Conservation (phyloP, 495 filamentous ascomycete genomes). For the Aspergillus funiculosus region DNA sequence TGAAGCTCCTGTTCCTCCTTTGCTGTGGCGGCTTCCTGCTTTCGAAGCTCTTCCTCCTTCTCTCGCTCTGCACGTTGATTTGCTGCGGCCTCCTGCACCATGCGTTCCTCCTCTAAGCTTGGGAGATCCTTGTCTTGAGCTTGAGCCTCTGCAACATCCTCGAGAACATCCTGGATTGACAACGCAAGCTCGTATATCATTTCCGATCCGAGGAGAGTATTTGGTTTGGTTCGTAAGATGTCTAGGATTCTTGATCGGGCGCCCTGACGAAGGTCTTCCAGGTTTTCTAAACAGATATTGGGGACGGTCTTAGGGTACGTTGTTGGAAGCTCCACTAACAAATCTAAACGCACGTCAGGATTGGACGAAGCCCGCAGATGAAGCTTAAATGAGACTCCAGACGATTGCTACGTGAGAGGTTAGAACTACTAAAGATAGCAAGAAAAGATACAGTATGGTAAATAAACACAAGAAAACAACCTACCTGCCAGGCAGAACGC, state of each 20-base stretch:
- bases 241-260: conserved; percentile 62
- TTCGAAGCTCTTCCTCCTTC: conserved; percentile 46
- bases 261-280: conserved; percentile 57
- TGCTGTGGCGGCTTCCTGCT: conserved; percentile 49
- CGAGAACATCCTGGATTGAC: conserved; percentile 77
- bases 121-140: conserved; percentile 68
- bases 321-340: conserved; percentile 71
- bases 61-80: conserved; percentile 49
- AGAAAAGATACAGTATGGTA: not conserved
- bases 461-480: conserved; percentile 12
- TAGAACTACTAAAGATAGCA: not conserved
- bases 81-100: conserved; percentile 56
- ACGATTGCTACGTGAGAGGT: conserved; percentile 52
- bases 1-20: conserved; percentile 73
- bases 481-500: conserved; percentile 80
- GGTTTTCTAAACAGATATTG: conserved; percentile 59
- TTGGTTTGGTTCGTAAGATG: conserved; percentile 63
- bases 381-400: conserved; percentile 74
- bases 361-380: conserved; percentile 66
- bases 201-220: conserved; percentile 64
- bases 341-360: conserved; percentile 54
- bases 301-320: conserved; percentile 91
- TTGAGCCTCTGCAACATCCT: conserved; percentile 73
- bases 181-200: conserved; percentile 89
- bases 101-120: conserved; percentile 85